These are phyloP conservation scores for Bondarzewia mesenterica DNA, from an alignment of 1,284 basidiomycete genomes.

Conservation along the genomic window DNA sequence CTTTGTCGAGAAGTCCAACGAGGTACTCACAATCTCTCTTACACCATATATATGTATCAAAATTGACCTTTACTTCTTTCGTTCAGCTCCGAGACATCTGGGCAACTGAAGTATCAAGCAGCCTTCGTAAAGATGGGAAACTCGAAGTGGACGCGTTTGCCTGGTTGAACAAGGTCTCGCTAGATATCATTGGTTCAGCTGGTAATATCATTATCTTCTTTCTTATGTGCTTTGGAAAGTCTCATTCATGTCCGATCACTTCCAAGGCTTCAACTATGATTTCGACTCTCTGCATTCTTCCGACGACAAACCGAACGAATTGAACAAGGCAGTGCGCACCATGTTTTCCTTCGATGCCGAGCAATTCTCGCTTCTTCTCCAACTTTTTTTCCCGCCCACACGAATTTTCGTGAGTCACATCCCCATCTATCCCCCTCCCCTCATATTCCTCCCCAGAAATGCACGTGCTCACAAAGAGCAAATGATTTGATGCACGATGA, in stretches of 20 bases:
- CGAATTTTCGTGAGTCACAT: conserved; percentile 9
- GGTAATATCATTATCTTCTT: conserved; percentile 17
- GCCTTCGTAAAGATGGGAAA: conserved; percentile 4
- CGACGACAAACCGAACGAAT: conserved; percentile 24
- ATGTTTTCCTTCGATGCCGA: conserved; percentile 12
- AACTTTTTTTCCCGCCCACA: conserved; percentile 7
- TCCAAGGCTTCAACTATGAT: conserved; percentile 41
- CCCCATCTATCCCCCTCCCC: not conserved
- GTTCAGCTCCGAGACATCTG: conserved; percentile 19
- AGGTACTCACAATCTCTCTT: conserved; percentile 11
- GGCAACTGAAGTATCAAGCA: conserved; percentile 7
- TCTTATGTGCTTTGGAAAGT: not conserved
- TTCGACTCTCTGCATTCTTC: conserved; percentile 31
- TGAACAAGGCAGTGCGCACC: conserved; percentile 29
- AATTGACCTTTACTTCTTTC: not conserved
- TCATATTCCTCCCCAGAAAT: conserved; percentile 12
- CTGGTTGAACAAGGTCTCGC: conserved; percentile 35
- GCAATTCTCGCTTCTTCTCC: conserved; percentile 2
- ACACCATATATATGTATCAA: not conserved
- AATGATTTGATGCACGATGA: too few relatives aligned
- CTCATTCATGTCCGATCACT: not conserved
- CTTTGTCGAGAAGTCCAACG: conserved; percentile 22
- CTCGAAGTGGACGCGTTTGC: conserved; percentile 30
- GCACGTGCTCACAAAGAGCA: too few relatives aligned
- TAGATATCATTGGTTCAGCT: conserved; percentile 43